Conservation (phyloP, 169 alveolate species). For the Cryptosporidium xiaoi region DNA sequence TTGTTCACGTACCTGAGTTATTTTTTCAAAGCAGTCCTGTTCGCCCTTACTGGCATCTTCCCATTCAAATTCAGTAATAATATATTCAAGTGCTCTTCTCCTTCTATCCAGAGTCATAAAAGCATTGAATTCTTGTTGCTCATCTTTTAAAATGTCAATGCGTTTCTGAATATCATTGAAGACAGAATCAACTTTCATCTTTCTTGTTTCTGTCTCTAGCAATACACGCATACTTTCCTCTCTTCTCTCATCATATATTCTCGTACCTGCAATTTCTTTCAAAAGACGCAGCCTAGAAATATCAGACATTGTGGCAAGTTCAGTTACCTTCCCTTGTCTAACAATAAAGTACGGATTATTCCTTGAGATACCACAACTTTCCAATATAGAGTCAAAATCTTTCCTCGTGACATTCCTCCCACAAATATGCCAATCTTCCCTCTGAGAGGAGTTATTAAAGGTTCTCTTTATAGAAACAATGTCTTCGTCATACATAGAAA, state of each 20-base stretch:
- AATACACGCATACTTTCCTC: constrained; percentile 79
- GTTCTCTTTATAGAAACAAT: constrained; percentile 80
- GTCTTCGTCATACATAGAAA: constrained; percentile 80
- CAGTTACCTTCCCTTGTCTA: constrained; percentile 84
- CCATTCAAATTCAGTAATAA: constrained; percentile 52
- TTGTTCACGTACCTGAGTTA: constrained; percentile 17
- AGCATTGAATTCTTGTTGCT: constrained; percentile 77
- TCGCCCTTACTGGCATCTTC: constrained; percentile 64
- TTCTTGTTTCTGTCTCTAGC: constrained; percentile 79
- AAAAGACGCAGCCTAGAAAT: constrained; percentile 79
- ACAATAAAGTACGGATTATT: constrained; percentile 85
- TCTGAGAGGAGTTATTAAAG: constrained; percentile 75
- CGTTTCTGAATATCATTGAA: constrained; percentile 79
- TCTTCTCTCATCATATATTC: constrained; percentile 83
- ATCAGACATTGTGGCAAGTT: constrained; percentile 84
- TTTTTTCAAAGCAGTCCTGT: constrained; percentile 52
- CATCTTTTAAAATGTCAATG: constrained; percentile 73
- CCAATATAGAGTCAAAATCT: constrained; percentile 82
- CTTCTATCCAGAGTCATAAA: constrained; percentile 73
- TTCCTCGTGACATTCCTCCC: constrained; percentile 83
- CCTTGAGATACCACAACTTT: constrained; percentile 85
- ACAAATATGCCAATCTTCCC: constrained; percentile 81
- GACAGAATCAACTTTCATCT: constrained; percentile 77
- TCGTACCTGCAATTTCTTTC: constrained; percentile 84
- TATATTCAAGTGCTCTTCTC: constrained; percentile 51